phyloP scores from a whole-genome alignment of 1,284 basidiomycete species.

The Heterobasidion occidentale region DNA sequence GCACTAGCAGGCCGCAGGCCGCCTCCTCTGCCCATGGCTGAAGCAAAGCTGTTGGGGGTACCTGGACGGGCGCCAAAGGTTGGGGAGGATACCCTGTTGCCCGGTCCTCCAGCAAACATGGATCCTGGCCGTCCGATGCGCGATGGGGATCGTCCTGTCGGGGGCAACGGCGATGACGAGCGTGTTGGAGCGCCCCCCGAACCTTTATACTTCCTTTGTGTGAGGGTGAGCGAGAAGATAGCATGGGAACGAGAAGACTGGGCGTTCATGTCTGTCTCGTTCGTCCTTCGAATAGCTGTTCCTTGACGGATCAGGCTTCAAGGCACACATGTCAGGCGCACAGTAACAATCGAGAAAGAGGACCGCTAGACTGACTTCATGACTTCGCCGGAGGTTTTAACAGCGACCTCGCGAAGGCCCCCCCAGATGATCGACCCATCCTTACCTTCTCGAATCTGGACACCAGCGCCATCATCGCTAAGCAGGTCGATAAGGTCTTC shows the following conservation, averaged over 20 bases:
- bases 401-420: slow-evolving; percentile 86
- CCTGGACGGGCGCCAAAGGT: slow-evolving; percentile 59
- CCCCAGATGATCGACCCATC: slow-evolving; percentile 97
- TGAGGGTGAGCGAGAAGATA: slow-evolving; percentile 94
- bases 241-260: slow-evolving; percentile 97
- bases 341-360: background rate
- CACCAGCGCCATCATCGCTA: slow-evolving; percentile 56
- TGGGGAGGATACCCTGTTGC: slow-evolving; percentile 58
- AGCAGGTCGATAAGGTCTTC: slow-evolving; percentile 93
- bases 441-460: slow-evolving; percentile 95
- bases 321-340: background rate
- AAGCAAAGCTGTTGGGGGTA: slow-evolving; percentile 70
- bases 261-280: slow-evolving; percentile 98
- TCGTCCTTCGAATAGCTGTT: slow-evolving; percentile 85
- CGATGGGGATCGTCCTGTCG: slow-evolving; percentile 61
- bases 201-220: slow-evolving; percentile 76
- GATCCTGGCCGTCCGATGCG: slow-evolving; percentile 73
- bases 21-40: slow-evolving; percentile 66
- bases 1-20: slow-evolving; percentile 70
- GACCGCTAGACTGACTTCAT: slow-evolving; percentile 65
- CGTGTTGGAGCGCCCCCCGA: slow-evolving; percentile 52
- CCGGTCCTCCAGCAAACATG: slow-evolving; percentile 39
- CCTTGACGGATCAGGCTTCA: slow-evolving; percentile 76
- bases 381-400: slow-evolving; percentile 79
- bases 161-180: slow-evolving; percentile 68